These are phyloP conservation scores for Hypsizygus ulmarius DNA, from an alignment of 1,284 basidiomycete species.

Conservation along the genomic window DNA sequence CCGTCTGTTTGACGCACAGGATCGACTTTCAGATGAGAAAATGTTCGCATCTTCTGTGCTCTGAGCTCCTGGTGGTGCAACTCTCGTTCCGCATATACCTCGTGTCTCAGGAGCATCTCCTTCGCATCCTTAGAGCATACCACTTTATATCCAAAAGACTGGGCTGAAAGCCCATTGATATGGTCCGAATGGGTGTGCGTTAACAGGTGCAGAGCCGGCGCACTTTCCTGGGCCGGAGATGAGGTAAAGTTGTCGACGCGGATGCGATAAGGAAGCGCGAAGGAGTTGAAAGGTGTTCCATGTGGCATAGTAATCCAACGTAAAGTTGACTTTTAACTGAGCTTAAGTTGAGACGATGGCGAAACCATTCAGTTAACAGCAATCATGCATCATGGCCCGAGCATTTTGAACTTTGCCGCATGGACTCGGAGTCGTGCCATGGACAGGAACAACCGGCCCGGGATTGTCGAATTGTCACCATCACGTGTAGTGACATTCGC, in stretches of 20 bases:
- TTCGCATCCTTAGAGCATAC: constrained; percentile 81
- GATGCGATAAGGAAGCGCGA: constrained; percentile 70
- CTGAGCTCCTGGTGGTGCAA: constrained; percentile 50
- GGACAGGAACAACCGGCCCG: neutral
- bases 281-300: constrained; percentile 67
- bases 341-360: neutral
- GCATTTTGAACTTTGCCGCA: too few relatives aligned
- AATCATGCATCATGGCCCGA: neutral
- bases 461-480: too few relatives aligned
- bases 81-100: constrained; percentile 64
- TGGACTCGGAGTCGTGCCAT: too few relatives aligned
- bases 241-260: constrained; percentile 75
- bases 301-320: constrained; percentile 51
- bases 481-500: constrained; percentile 5
- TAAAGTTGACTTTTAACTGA: neutral
- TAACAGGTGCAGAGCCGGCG: constrained; percentile 69
- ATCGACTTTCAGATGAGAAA: constrained; percentile 62
- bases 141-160: constrained; percentile 65
- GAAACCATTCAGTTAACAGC: neutral
- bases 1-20: constrained; percentile 48
- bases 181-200: constrained; percentile 88
- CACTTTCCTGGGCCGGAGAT: constrained; percentile 34
- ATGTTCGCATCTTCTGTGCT: constrained; percentile 59
- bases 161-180: constrained; percentile 63
- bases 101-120: constrained; percentile 75